Evolutionary conservation across 768 basidiomycete genomes (phyloP).

Genomic region (Pleurotus pulmonarius): DNA sequence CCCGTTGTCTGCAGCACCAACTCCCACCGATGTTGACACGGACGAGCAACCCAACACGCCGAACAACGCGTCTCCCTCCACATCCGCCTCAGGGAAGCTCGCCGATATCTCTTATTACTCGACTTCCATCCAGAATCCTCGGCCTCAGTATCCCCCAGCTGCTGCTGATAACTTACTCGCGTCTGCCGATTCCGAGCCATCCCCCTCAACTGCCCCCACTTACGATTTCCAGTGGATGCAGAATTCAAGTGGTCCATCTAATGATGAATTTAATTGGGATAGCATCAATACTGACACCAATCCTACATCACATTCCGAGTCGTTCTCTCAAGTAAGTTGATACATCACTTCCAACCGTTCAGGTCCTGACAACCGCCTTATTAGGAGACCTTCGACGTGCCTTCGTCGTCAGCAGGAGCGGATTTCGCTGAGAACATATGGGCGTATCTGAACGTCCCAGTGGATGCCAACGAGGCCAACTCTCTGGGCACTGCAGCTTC

Average conservation of each 20-base stretch:
- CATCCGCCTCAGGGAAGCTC: slow-evolving; percentile 4
- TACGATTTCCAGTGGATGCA: background rate
- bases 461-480: too few species aligned
- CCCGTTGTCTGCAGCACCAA: slow-evolving; percentile 47
- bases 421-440: background rate
- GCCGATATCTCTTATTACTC: background rate
- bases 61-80: slow-evolving; percentile 11
- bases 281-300: too few species aligned
- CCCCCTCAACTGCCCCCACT: background rate
- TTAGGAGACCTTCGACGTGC: too few species aligned
- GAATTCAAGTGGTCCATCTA: too few species aligned
- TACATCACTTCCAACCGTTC: too few species aligned
- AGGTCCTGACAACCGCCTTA: too few species aligned
- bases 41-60: slow-evolving; percentile 13
- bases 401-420: too few species aligned
- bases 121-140: slow-evolving; percentile 2
- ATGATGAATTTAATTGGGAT: too few species aligned
- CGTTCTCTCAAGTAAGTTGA: too few species aligned
- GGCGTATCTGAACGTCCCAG: too few species aligned
- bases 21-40: slow-evolving; percentile 30
- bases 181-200: background rate
- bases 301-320: too few species aligned
- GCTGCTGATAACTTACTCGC: background rate
- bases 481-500: too few species aligned
- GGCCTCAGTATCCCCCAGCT: background rate